These are phyloP conservation scores for Colletotrichum camelliae DNA, from an alignment of 2,329 filamentous ascomycete species.

Conservation along the genomic window DNA sequence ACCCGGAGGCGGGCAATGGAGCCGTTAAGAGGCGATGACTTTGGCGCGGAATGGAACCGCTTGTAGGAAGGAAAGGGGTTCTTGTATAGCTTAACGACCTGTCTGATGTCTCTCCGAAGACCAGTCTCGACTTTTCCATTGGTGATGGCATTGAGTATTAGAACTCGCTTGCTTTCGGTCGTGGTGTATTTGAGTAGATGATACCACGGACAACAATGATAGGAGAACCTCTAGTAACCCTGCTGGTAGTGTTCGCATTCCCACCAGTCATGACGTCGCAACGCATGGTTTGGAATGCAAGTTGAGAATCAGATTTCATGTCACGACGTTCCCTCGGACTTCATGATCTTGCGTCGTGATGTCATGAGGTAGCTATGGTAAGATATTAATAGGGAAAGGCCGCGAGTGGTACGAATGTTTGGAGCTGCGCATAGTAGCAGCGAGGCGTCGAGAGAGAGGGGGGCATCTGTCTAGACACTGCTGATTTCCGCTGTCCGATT, in stretches of 20 bases:
- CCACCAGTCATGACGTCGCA: background rate
- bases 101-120: background rate
- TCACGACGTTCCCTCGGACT: fast-evolving
- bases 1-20: background rate
- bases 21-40: background rate
- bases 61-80: fast-evolving
- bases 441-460: background rate
- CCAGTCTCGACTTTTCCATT: background rate
- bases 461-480: too few relatives aligned
- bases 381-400: background rate
- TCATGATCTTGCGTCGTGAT: background rate
- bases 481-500: too few relatives aligned
- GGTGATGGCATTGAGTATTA: background rate
- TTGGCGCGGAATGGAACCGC: background rate
- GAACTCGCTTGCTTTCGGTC: background rate
- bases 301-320: background rate
- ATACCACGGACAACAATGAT: background rate
- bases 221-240: fast-evolving
- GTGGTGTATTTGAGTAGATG: background rate
- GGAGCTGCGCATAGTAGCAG: background rate
- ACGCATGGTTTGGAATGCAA: fast-evolving
- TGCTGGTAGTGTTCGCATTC: background rate
- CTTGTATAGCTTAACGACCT: fast-evolving
- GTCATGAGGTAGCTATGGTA: background rate
- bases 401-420: fast-evolving